Base-by-base conservation (phyloP, 2,329 filamentous ascomycete genomes). In the Lasiodiplodia theobromae region DNA sequence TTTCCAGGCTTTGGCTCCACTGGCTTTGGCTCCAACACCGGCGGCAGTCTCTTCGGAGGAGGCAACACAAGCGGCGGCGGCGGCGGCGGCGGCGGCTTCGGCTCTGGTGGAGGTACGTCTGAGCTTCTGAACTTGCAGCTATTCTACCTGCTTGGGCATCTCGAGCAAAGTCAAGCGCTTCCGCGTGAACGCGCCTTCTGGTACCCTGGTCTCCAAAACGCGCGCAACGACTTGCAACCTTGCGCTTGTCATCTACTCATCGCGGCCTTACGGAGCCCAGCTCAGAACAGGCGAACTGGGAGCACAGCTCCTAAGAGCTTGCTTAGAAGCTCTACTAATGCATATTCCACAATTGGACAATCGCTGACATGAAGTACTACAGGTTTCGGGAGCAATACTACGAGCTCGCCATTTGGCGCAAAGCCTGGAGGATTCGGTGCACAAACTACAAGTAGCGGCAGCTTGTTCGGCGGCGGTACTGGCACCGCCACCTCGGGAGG, bases 1-100 rank as follows among this genome's bases (percentile, higher is more conserved):
- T 74, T 40, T 74, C 76, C 77, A 81, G 79, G 78, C 76, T 81
- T 81, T 72, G 77, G 78, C 38, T 74, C 73, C 47, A 52, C 44
- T 71, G 73, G 71, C 28, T 74, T 74, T 66, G 74, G 74, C 12
- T 56, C 75, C 65, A 74, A 77, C 16, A 73, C 71, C 38, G 71
- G 73, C 28, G 72, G 73, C 4, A 72, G 73, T 21, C 47, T 78
- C 38, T 74, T 75, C 49, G 72, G 70, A 56, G 68, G 70, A 49
- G 71, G 71, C 53, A 66, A 56, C 47, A 72, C 76, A 37, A 73
- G 72, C 12, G 71, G 69, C 47, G 70, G 69, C 34, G 72, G 69
- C 47, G 70, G 69, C 34, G 78, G 77, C 65, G 72, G 69, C 47
- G 70, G 69, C 34, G 78, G 77, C 65, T 79, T 79, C 67, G 77